Evolutionary conservation across 495 filamentous ascomycete species (phyloP).

Genomic region (Margaritispora aquatica): DNA sequence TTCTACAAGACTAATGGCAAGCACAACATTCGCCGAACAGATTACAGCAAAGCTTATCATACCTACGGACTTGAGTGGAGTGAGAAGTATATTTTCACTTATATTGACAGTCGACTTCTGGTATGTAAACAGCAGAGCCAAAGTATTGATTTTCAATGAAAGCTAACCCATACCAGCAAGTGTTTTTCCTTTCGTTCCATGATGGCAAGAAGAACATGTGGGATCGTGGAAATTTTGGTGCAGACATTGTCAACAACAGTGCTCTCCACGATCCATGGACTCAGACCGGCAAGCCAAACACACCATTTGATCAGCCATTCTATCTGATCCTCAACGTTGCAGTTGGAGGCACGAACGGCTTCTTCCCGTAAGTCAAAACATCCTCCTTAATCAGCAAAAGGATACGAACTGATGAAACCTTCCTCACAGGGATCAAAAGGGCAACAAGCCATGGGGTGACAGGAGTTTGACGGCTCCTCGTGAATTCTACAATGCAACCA

Average conservation of each 20-base stretch:
- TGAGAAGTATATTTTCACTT: slow-evolving; percentile 62
- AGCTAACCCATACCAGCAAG: background rate
- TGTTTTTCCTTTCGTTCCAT: background rate
- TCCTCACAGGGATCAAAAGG: slow-evolving; percentile 38
- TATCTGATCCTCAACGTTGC: slow-evolving; percentile 63
- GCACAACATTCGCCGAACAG: slow-evolving; percentile 16
- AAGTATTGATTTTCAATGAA: background rate
- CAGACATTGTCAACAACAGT: slow-evolving; percentile 45
- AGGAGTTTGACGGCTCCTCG: slow-evolving; percentile 34
- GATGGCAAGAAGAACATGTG: slow-evolving; percentile 41
- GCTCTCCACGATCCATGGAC: slow-evolving; percentile 30
- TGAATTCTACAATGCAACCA: slow-evolving; percentile 48
- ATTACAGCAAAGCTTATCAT: slow-evolving; percentile 30
- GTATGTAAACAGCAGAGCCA: slow-evolving; percentile 32
- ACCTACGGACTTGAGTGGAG: slow-evolving; percentile 64
- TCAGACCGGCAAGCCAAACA: slow-evolving; percentile 28
- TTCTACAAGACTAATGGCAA: slow-evolving; percentile 23
- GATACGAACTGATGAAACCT: background rate
- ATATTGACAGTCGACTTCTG: slow-evolving; percentile 57
- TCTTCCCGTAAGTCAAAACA: slow-evolving; percentile 39
- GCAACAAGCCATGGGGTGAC: slow-evolving; percentile 61
- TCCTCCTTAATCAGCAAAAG: background rate
- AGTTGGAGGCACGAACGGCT: slow-evolving; percentile 59
- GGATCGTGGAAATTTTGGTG: slow-evolving; percentile 49
- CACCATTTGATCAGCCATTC: slow-evolving; percentile 63